phyloP scores from a whole-genome alignment of 2,329 filamentous ascomycete species.

The Arthrobotrys megalospora region DNA sequence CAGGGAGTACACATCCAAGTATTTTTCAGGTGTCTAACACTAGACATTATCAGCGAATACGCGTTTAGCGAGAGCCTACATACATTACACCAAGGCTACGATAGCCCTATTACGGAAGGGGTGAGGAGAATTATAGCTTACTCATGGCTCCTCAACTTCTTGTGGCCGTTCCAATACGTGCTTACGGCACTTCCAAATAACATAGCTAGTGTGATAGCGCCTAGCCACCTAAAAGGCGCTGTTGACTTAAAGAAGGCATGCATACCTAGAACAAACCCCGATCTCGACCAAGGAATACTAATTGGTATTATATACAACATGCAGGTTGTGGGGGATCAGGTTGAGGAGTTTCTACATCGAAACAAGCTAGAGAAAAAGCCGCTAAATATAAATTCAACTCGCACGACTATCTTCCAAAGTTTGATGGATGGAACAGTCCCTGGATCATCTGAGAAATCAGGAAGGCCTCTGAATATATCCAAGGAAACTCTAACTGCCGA shows the following conservation, averaged over 20 bases:
- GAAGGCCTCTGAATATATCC: not conserved
- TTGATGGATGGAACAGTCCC: conserved; percentile 6
- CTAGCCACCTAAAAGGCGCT: not conserved
- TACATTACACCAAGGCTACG: not conserved
- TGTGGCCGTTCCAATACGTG: conserved; percentile 26
- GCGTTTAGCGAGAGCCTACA: conserved; percentile 6
- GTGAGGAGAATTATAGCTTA: not conserved
- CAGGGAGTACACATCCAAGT: not conserved
- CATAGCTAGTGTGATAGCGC: not conserved
- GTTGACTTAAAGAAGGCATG: conserved; percentile 3
- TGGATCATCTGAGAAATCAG: not conserved
- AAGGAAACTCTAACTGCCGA: not conserved
- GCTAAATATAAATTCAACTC: not conserved
- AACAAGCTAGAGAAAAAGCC: not conserved
- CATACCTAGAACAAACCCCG: not conserved
- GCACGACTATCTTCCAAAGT: not conserved
- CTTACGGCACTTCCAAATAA: not conserved
- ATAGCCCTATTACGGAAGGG: not conserved
- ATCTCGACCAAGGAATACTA: not conserved
- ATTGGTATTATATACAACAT: not conserved
- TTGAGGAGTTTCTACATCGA: not conserved
- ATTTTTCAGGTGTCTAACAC: not conserved
- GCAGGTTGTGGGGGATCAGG: not conserved
- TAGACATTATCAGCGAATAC: conserved; percentile 26
- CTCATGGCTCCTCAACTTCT: conserved; percentile 2